phyloP scores from a whole-genome alignment of 768 basidiomycete species.

The Termitomyces sp. region DNA sequence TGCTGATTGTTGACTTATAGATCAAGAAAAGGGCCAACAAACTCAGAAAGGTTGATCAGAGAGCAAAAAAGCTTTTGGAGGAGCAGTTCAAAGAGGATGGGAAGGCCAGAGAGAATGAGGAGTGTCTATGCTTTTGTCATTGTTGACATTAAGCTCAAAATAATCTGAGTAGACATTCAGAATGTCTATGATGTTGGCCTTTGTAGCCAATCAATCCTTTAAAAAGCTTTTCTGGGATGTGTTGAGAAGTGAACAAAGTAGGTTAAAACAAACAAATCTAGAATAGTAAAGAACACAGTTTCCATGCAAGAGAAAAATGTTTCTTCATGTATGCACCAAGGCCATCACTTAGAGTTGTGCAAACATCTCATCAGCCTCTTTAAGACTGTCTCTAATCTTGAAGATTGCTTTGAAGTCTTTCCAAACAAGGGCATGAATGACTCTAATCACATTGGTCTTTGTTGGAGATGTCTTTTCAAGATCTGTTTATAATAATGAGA shows the following conservation, averaged over 20 bases:
- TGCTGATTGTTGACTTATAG: no score
- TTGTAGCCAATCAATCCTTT: background rate
- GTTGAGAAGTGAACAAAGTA: background rate
- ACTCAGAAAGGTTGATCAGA: no score
- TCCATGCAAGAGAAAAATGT: background rate
- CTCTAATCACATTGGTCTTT: background rate
- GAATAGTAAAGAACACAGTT: background rate
- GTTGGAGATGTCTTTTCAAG: background rate
- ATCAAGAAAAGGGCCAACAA: no score
- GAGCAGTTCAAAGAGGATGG: no score
- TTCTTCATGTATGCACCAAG: background rate
- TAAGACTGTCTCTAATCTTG: background rate
- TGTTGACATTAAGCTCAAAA: background rate
- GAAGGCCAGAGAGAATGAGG: no score
- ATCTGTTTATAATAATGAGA: background rate
- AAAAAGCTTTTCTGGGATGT: background rate
- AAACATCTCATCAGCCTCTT: background rate
- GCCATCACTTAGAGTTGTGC: background rate
- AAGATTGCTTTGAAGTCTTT: background rate
- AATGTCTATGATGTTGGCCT: background rate
- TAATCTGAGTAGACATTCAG: background rate
- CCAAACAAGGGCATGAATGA: background rate
- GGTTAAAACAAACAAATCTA: background rate
- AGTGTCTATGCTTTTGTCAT: no score
- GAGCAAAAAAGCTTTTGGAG: no score